Evolutionary conservation across 2,329 filamentous ascomycete genomes (phyloP).

Genomic region (Bipolaris gigantea): DNA sequence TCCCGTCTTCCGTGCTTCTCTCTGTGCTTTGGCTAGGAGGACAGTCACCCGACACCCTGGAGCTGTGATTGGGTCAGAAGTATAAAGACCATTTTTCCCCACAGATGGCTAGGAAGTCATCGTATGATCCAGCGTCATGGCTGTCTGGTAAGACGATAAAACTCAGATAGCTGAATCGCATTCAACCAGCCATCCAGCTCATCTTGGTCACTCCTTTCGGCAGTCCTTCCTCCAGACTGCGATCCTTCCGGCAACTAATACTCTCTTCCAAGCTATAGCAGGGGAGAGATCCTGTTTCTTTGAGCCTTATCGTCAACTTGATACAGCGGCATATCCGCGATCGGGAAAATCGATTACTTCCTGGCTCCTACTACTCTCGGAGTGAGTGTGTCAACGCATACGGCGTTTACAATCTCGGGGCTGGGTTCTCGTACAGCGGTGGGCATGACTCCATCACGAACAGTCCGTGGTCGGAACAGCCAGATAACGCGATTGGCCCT

Average conservation of each 20-base stretch:
- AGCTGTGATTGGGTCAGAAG: not conserved
- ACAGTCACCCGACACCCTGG: not conserved
- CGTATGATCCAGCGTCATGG: not conserved
- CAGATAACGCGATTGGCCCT: not conserved
- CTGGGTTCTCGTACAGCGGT: not conserved
- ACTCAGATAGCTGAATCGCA: not conserved
- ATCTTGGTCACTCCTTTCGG: not conserved
- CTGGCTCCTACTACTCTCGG: not conserved
- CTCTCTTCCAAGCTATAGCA: not conserved
- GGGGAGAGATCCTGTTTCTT: not conserved
- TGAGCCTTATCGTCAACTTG: not conserved
- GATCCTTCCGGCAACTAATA: not conserved
- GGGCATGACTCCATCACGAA: not conserved
- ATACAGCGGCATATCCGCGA: not conserved
- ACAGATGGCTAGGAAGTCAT: not conserved
- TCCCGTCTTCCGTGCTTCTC: not conserved
- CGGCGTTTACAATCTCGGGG: not conserved
- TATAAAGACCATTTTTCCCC: not conserved
- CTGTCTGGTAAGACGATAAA: not conserved
- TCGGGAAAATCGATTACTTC: not conserved
- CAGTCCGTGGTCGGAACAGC: not conserved
- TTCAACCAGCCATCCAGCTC: not conserved
- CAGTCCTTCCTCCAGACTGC: not conserved
- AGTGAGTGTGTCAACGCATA: not conserved
- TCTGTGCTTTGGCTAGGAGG: not conserved